These are phyloP conservation scores for Thraustotheca clavata DNA, from an alignment of 352 stramenopile genomes.

Conservation along the genomic window DNA sequence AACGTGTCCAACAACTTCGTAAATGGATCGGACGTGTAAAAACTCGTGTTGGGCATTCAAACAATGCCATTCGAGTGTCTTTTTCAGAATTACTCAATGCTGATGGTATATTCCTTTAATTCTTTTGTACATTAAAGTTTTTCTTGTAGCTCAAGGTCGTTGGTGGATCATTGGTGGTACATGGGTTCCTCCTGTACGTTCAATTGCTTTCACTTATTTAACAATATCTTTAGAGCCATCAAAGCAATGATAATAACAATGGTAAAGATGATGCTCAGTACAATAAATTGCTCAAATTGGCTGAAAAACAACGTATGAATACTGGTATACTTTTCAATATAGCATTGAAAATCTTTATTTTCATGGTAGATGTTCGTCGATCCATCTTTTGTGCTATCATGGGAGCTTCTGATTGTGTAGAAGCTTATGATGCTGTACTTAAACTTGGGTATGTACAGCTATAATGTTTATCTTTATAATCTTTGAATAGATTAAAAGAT, in stretches of 20 bases:
- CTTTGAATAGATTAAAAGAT: slow-evolving; percentile 64
- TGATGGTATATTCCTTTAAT: slow-evolving; percentile 59
- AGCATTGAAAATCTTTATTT: not conserved
- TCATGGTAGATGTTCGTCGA: slow-evolving; percentile 65
- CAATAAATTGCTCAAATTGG: slow-evolving; percentile 82
- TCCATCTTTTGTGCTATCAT: slow-evolving; percentile 97
- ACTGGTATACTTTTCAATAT: slow-evolving; percentile 33
- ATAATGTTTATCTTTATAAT: too few species aligned
- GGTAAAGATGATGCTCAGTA: slow-evolving; percentile 30
- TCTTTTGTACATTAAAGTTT: slow-evolving; percentile 55
- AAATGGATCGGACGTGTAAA: slow-evolving; percentile 95
- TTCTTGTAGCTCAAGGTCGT: slow-evolving; percentile 69
- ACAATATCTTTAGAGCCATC: slow-evolving; percentile 21
- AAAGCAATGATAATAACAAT: not conserved
- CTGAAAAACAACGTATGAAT: slow-evolving; percentile 96
- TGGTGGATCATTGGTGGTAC: slow-evolving; percentile 96
- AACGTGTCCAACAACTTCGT: slow-evolving; percentile 74
- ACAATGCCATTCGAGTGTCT: slow-evolving; percentile 62
- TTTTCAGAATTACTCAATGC: slow-evolving; percentile 67
- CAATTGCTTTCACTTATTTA: slow-evolving; percentile 38
- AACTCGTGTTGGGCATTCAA: slow-evolving; percentile 65
- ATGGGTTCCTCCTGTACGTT: slow-evolving; percentile 71
- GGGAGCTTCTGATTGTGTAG: slow-evolving; percentile 90
- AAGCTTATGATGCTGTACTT: slow-evolving; percentile 93
- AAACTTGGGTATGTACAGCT: slow-evolving; percentile 43